Evolutionary conservation across 2,329 filamentous ascomycete species (phyloP).

Genomic region (Hawksworthiomyces lignivorus): DNA sequence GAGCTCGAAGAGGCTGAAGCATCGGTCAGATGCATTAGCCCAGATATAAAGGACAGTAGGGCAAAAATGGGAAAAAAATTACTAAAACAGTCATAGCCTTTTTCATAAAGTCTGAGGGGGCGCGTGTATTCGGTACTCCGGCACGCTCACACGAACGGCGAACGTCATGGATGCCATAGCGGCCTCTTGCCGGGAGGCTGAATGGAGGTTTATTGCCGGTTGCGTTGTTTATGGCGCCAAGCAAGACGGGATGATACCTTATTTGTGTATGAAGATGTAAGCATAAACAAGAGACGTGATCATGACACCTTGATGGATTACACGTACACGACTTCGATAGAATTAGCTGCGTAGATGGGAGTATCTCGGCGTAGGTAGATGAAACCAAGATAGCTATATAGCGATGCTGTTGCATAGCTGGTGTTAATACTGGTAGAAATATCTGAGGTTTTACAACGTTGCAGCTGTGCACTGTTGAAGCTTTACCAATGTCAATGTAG

Average conservation of each 20-base stretch:
- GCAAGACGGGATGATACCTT: slow-evolving; percentile 64
- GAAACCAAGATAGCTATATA: slow-evolving; percentile 51
- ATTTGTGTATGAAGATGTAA: not conserved
- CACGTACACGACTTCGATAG: slow-evolving; percentile 58
- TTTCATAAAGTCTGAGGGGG: slow-evolving; percentile 37
- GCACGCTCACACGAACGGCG: slow-evolving; percentile 30
- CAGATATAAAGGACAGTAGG: not conserved
- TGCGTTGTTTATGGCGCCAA: slow-evolving; percentile 56
- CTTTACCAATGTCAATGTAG: slow-evolving; percentile 61
- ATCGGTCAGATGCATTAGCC: not conserved
- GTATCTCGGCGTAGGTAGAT: slow-evolving; percentile 50
- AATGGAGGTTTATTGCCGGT: slow-evolving; percentile 69
- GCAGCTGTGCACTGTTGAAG: too few species aligned
- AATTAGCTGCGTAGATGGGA: slow-evolving; percentile 45
- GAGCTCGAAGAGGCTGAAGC: slow-evolving; percentile 49
- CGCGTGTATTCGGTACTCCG: slow-evolving; percentile 27
- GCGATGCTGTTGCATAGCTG: slow-evolving; percentile 45
- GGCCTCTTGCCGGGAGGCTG: slow-evolving; percentile 59
- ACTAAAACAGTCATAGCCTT: slow-evolving; percentile 35
- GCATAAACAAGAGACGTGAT: not conserved
- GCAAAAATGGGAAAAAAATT: not conserved
- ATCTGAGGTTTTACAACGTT: too few species aligned
- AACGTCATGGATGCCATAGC: slow-evolving; percentile 40
- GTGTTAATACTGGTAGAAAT: too few species aligned
- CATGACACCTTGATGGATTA: not conserved